Conservation (phyloP, 345 rosid species). For the Linum trigynum region DNA sequence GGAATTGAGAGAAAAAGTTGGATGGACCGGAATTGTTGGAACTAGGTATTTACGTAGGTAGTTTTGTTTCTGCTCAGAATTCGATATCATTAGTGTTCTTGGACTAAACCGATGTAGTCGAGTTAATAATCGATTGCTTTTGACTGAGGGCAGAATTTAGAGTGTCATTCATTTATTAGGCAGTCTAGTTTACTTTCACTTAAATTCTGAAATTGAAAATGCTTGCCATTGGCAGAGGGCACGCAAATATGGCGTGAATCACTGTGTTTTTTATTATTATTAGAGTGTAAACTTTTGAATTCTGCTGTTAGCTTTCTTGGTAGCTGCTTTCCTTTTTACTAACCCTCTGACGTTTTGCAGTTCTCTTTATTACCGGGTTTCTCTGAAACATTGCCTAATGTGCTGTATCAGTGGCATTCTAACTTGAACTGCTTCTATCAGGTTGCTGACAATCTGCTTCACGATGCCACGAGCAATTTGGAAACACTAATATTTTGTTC, state of each 20-base stretch:
- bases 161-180: too few species aligned
- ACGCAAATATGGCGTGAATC: neutral
- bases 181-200: too few species aligned
- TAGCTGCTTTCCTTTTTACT: neutral
- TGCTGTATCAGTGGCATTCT: neutral
- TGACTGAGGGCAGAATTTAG: too few species aligned
- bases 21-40: neutral
- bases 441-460: constrained; percentile 99
- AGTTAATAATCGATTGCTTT: too few species aligned
- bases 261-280: neutral
- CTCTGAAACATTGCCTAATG: neutral
- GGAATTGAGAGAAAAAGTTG: neutral
- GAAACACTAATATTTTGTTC: constrained; percentile 98
- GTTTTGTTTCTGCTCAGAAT: too few species aligned
- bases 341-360: neutral
- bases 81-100: too few species aligned
- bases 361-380: neutral
- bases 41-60: neutral
- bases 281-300: neutral
- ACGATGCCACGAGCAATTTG: constrained; percentile 87
- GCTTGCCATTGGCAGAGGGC: too few species aligned
- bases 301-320: neutral
- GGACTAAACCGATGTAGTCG: too few species aligned
- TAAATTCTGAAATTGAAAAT: too few species aligned
- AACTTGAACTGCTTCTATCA: constrained; percentile 17